Evolutionary conservation across 1,139 yeast species (phyloP), one percentile per base, ranked within the genome.

Genomic region (Geotrichum phurueaensis): DNA sequence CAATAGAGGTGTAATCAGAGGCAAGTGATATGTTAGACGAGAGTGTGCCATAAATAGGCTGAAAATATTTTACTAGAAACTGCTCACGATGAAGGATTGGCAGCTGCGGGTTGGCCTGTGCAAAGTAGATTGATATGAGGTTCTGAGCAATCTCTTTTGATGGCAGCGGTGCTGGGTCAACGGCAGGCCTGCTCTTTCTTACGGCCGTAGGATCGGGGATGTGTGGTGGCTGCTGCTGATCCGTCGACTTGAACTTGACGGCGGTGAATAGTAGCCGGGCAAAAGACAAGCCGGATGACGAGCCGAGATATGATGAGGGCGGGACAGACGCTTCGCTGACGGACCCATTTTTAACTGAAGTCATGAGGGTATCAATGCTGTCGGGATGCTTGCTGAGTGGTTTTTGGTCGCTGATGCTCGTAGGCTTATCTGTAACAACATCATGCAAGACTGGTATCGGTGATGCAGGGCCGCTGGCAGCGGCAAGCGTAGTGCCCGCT

Each of bases 51-150:
- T 90, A 90, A 1, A 90, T 79, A 0, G 96, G 97, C 63, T 83
- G 81, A 69, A 87, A 91, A 69, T 84, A 85, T 53, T 78, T 77
- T 57, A 76, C 76, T 53, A 91, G 71, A 68, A 90, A 90, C 65
- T 81, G 83, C 68, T 89, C 96, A 48, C 96, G 80, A 70, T 91
- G 97, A 57, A 91, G 73, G 4, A 90, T 79, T 0, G 97, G 97
- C 49, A 88, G 70, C 71, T 89, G 96, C 2, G 96, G 78, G 70
- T 90, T 90, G 20, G 94, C 83, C 67, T 87, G 94, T 25, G 89
- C 83, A 69, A 91, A 91, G 71, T 81, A 90, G 2, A 84, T 78
- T 56, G 82, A 80, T n/a, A 90, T 69, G 58, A 88, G 80, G 59
- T 79, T 79, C 67, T 87, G 84, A 0, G 97, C 96, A 22, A 84